Conservation (phyloP, 2,329 filamentous ascomycete species). For the Cercospora sp. region DNA sequence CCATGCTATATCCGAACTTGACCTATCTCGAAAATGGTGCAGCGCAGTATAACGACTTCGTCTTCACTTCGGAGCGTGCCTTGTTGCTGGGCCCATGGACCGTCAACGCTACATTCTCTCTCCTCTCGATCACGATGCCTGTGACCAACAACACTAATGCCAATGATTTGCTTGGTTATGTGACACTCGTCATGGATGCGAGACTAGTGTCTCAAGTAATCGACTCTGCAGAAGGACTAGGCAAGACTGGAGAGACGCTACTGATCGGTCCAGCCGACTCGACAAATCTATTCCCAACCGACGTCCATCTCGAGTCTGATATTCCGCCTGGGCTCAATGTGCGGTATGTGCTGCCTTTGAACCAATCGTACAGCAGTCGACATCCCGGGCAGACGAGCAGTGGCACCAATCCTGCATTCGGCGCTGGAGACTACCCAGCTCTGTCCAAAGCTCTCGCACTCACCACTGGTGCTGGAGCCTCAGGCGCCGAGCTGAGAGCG, state of each 20-base stretch:
- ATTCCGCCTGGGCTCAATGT: slow-evolving; percentile 27
- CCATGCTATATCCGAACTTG: slow-evolving; percentile 74
- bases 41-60: slow-evolving; percentile 7
- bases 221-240: slow-evolving; percentile 67
- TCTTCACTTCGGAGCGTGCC: slow-evolving; percentile 44
- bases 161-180: slow-evolving; percentile 72
- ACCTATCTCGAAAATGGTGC: slow-evolving; percentile 53
- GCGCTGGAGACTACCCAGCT: slow-evolving; percentile 62
- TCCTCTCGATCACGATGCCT: slow-evolving; percentile 79
- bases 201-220: slow-evolving; percentile 63
- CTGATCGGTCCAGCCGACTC: slow-evolving; percentile 66
- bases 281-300: slow-evolving; percentile 58
- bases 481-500: slow-evolving; percentile 61
- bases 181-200: slow-evolving; percentile 76
- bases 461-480: slow-evolving; percentile 56
- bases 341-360: slow-evolving; percentile 36
- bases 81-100: slow-evolving; percentile 76
- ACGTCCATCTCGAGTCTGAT: slow-evolving; percentile 36
- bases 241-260: slow-evolving; percentile 67
- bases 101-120: slow-evolving; percentile 70
- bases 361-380: slow-evolving; percentile 27
- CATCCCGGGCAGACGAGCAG: slow-evolving; percentile 38
- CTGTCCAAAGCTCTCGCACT: slow-evolving; percentile 57
- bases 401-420: slow-evolving; percentile 55
- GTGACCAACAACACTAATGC: slow-evolving; percentile 66